Conservation (phyloP, 2,329 filamentous ascomycete genomes). For the Diaporthe sp. region DNA sequence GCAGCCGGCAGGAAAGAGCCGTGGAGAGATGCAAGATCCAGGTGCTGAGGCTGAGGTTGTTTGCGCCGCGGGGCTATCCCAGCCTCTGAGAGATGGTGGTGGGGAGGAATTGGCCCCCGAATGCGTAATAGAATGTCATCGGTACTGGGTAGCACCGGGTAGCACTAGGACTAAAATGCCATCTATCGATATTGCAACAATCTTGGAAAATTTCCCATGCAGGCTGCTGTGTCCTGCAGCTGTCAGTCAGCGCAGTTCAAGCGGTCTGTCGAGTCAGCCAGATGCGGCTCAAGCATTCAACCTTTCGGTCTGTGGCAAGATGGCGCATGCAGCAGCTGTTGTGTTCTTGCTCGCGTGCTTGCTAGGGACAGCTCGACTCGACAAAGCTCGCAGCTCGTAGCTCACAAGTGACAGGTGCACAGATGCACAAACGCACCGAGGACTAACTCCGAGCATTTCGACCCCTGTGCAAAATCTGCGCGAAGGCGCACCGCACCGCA, state of each 20-base stretch:
- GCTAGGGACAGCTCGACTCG: neutral
- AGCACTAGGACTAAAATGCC: too few species aligned
- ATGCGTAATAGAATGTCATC: slow-evolving; percentile 2
- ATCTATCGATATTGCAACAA: neutral
- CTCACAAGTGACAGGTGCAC: neutral
- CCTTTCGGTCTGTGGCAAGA: neutral
- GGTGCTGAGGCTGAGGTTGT: neutral
- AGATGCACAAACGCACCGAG: neutral
- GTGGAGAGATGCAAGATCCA: slow-evolving; percentile 1
- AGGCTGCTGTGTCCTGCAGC: neutral
- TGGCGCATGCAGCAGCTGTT: neutral
- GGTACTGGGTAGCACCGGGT: neutral
- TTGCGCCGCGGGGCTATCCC: slow-evolving; percentile 7
- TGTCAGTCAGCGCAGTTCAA: neutral
- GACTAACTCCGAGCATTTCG: neutral
- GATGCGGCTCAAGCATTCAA: neutral
- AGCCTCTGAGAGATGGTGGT: slow-evolving; percentile 3
- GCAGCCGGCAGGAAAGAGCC: slow-evolving; percentile 1
- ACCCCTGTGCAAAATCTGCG: slow-evolving; percentile 20
- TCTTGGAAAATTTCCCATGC: neutral
- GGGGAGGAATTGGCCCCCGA: slow-evolving; percentile 2
- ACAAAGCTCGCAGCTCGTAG: neutral
- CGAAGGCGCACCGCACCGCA: neutral
- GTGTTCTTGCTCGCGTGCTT: neutral
- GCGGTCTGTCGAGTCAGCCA: neutral